Conservation (phyloP, 805 yeast genomes). For the Candida pseudofarinosa region DNA sequence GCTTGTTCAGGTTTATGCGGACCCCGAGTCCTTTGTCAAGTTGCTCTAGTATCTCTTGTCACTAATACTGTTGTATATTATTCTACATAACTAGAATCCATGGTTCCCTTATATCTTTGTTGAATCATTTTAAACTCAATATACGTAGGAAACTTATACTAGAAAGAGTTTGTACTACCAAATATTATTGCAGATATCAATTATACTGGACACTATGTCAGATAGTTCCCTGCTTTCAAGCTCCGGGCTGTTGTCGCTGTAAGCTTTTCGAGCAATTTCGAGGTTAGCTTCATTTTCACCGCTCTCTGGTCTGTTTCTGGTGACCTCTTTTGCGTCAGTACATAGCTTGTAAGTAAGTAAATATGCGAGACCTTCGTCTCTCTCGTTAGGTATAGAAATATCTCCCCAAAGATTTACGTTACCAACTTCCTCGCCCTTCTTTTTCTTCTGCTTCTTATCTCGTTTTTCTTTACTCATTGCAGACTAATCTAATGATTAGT, state of each 20-base stretch:
- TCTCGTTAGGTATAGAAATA: neutral
- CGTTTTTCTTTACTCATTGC: slow-evolving; percentile 1
- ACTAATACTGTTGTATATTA: no score
- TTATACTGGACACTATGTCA: neutral
- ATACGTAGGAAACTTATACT: no score
- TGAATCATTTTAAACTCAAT: no score
- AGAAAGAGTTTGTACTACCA: no score
- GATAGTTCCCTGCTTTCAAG: neutral
- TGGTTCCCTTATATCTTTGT: no score
- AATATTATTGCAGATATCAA: neutral
- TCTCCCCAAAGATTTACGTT: neutral
- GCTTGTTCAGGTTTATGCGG: slow-evolving; percentile 37
- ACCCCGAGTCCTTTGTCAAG: slow-evolving; percentile 29
- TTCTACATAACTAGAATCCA: no score
- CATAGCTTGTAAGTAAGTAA: neutral
- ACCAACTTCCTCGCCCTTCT: neutral
- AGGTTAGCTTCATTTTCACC: no score
- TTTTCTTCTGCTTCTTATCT: slow-evolving; percentile 3
- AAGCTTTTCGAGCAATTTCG: no score
- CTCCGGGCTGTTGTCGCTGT: neutral
- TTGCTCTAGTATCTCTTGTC: neutral
- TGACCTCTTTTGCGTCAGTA: neutral
- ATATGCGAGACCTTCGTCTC: neutral
- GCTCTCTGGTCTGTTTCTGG: neutral
- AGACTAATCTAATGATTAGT: no score